Percentiles rank a stretch among this genome's conserved stretches.
These are phyloP conservation scores for Abelmoschus esculentus DNA, from an alignment of 345 rosid species.

Conservation along the genomic window DNA sequence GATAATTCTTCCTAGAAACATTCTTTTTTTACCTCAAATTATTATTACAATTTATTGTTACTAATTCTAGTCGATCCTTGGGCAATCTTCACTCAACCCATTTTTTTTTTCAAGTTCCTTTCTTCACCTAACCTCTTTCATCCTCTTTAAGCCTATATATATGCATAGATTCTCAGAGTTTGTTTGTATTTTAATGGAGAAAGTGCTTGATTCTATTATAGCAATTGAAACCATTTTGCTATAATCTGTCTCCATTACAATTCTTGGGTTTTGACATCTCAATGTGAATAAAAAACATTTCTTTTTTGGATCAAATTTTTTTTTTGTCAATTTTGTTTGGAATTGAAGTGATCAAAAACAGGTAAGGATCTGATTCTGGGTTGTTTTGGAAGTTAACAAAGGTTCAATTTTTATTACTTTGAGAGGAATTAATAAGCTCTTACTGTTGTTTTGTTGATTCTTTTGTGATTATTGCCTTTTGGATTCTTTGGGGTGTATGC, in stretches of 20 bases:
- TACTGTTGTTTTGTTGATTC: neutral
- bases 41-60: too few species aligned
- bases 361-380: conserved; percentile 19
- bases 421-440: conserved; percentile 1
- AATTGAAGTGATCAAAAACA: conserved; percentile 9
- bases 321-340: conserved; percentile 3
- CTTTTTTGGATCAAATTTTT: neutral
- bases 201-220: neutral
- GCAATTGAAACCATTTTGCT: neutral
- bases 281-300: neutral
- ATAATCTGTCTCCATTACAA: neutral
- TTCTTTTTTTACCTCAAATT: too few species aligned
- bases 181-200: neutral
- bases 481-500: neutral
- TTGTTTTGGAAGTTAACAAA: conserved; percentile 2
- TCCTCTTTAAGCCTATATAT: neutral
- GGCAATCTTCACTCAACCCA: neutral
- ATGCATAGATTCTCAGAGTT: neutral
- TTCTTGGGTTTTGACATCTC: neutral
- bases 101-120: neutral
- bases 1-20: too few species aligned
- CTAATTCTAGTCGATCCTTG: neutral
- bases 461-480: neutral
- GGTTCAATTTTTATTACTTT: conserved; percentile 10
- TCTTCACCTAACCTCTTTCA: conserved; percentile 14